These are phyloP conservation scores for Oxyria digyna DNA, from an alignment of 148 eudicot species.

Conservation along the genomic window DNA sequence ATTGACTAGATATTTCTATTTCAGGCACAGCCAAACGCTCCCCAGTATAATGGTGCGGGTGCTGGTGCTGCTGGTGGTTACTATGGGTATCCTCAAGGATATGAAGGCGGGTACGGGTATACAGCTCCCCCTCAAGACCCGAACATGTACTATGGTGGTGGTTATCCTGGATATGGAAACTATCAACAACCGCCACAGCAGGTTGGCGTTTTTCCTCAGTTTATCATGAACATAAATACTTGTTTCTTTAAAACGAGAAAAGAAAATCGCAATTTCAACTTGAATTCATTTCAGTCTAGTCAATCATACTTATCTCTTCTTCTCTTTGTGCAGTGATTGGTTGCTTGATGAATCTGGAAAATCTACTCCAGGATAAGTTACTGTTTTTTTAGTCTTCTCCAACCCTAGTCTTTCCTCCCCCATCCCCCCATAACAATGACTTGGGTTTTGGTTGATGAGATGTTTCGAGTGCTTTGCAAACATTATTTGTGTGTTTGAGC, in stretches of 20 bases:
- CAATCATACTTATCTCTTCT: not conserved
- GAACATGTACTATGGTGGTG: slow-evolving; percentile 68
- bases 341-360: not conserved
- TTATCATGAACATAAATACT: not conserved
- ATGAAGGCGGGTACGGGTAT: slow-evolving; percentile 58
- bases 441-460: not conserved
- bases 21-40: slow-evolving; percentile 52
- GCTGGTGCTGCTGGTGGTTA: slow-evolving; percentile 24
- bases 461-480: not conserved
- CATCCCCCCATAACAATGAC: not conserved
- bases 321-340: not conserved
- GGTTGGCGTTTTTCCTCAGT: slow-evolving; percentile 22
- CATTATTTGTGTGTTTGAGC: not conserved
- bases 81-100: slow-evolving; percentile 64
- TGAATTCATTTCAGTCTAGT: not conserved
- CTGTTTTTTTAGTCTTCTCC: not conserved
- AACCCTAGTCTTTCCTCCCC: not conserved
- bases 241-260: no score
- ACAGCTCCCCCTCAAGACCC: slow-evolving; percentile 73
- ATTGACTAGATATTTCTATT: not conserved
- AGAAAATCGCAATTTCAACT: no score
- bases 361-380: not conserved
- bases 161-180: slow-evolving; percentile 60
- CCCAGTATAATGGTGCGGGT: slow-evolving; percentile 39
- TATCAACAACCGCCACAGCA: slow-evolving; percentile 88